These are phyloP conservation scores for Sporothrix humicola DNA, from an alignment of 2,329 filamentous ascomycete genomes.

Conservation along the genomic window DNA sequence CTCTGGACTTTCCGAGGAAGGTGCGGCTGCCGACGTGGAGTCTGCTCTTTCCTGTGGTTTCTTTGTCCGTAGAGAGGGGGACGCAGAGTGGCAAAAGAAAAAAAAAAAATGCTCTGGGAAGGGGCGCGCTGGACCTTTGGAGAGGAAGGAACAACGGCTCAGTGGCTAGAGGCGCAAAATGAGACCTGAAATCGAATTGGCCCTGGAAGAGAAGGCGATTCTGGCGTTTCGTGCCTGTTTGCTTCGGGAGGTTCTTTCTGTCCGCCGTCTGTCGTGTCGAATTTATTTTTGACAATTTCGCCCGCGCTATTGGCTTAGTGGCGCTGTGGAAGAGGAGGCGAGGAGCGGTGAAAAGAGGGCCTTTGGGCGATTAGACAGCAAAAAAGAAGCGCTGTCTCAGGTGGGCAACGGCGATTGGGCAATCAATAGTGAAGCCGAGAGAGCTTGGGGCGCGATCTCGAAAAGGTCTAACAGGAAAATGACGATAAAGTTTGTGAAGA, in stretches of 20 bases:
- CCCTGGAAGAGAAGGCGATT: not conserved
- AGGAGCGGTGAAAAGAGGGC: constrained; percentile 12
- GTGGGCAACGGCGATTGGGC: not conserved
- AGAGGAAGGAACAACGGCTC: constrained; percentile 8
- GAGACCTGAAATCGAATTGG: not conserved
- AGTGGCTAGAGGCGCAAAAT: not conserved
- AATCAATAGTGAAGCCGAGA: constrained; percentile 1
- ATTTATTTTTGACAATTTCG: constrained; percentile 20
- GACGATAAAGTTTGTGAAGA: not conserved
- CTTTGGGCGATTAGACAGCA: constrained; percentile 25
- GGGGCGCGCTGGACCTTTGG: not conserved
- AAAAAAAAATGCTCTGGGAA: not conserved
- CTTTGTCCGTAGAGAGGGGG: not conserved
- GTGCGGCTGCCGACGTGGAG: not conserved
- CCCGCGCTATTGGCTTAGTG: constrained; percentile 28
- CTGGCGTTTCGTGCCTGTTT: not conserved
- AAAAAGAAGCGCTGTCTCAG: not conserved
- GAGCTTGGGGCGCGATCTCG: not conserved
- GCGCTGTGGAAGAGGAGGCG: not conserved
- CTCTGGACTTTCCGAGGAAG: not conserved
- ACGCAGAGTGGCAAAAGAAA: not conserved
- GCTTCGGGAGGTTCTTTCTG: not conserved
- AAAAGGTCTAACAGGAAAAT: not conserved
- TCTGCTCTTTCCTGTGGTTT: constrained; percentile 15
- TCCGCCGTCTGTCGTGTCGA: not conserved